Base-by-base conservation (phyloP, 768 basidiomycete genomes). In the Kwoniella pini region DNA sequence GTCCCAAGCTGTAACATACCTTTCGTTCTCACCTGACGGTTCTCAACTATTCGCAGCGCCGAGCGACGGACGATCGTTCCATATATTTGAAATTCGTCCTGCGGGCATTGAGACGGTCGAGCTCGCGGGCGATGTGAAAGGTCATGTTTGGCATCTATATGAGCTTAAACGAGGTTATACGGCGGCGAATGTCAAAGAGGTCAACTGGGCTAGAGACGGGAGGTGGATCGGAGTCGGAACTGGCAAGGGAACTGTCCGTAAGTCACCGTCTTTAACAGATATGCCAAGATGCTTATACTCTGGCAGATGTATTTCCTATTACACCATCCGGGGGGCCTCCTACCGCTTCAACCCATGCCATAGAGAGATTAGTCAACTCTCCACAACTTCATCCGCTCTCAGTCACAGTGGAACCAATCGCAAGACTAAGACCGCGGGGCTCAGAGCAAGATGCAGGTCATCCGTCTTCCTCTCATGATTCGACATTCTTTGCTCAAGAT, bases 321-420 rank as follows among this genome's bases (percentile, higher is more conserved):
- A 88, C 90, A 72, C 89, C 89, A 3, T 86, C 86, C 59, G 90
- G 89, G 0, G 88, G 90, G 3, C 81, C 80, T 31, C 80, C 87
- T 1, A 86, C 90, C 78, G 77, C 62, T 2, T 10, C 27, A 1
- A 64, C 36, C 13, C 65, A 84, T 30, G 75, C 75, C 31, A 86
- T 87, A 49, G 86, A 88, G 77, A 80, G 80, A 69, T 22, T 31
- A 7, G 74, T 79, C 70, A 88, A 90, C 64, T 76, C 78, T 2
- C 75, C 79, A 3, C 81, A 82, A 48, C 65, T 84, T 83, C 82
- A 84, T 69, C 81, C 83, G 0, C 75, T 83, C 4, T 82, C 83
- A 11, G 84, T 83, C 3, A 83, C 85, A 43, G 73, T 90, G 33
- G 60, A 76, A 4, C 84, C 90, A 0, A 67, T 89, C 10, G 83